phyloP scores from a whole-genome alignment of 495 filamentous ascomycete species.

The Achaetomiella virescens region DNA sequence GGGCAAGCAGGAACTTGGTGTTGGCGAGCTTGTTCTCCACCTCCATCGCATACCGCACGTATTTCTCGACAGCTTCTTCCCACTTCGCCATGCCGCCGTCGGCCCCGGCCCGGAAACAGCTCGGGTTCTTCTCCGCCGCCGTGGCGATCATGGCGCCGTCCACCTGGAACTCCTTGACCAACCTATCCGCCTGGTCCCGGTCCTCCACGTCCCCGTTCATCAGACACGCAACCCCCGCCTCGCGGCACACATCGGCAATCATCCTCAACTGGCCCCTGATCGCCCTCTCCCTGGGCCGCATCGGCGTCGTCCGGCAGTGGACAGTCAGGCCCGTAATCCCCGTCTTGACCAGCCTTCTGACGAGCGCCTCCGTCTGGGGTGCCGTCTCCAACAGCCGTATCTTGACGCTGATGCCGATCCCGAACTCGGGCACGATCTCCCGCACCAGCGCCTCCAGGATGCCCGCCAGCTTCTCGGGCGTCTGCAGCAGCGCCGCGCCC shows the following conservation, averaged over 20 bases:
- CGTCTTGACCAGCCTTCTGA: slow-evolving; percentile 66
- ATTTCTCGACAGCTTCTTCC: slow-evolving; percentile 67
- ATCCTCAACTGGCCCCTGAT: slow-evolving; percentile 79
- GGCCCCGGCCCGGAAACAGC: slow-evolving; percentile 62
- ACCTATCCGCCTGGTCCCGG: slow-evolving; percentile 56
- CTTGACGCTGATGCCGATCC: slow-evolving; percentile 92
- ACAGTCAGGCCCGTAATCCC: slow-evolving; percentile 89
- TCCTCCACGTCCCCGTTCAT: slow-evolving; percentile 90
- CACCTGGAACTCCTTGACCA: slow-evolving; percentile 69
- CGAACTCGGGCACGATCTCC: slow-evolving; percentile 64
- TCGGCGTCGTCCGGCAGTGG: slow-evolving; percentile 92
- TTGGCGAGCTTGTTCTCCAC: slow-evolving; percentile 83
- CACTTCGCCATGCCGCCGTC: slow-evolving; percentile 64
- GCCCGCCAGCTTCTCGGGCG: slow-evolving; percentile 71
- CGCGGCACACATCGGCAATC: slow-evolving; percentile 68
- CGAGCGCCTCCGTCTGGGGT: slow-evolving; percentile 64
- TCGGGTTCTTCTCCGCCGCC: slow-evolving; percentile 80
- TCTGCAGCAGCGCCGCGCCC: slow-evolving; percentile 82
- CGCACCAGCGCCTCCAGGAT: slow-evolving; percentile 77
- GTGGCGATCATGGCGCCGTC: slow-evolving; percentile 98
- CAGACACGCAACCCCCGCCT: slow-evolving; percentile 78
- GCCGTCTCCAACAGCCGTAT: slow-evolving; percentile 79
- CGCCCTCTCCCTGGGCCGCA: slow-evolving; percentile 83
- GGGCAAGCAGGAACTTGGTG: slow-evolving; percentile 81
- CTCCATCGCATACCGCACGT: slow-evolving; percentile 62